Conservation (phyloP, 2,329 filamentous ascomycete genomes). For the Hypomyces perniciosus region DNA sequence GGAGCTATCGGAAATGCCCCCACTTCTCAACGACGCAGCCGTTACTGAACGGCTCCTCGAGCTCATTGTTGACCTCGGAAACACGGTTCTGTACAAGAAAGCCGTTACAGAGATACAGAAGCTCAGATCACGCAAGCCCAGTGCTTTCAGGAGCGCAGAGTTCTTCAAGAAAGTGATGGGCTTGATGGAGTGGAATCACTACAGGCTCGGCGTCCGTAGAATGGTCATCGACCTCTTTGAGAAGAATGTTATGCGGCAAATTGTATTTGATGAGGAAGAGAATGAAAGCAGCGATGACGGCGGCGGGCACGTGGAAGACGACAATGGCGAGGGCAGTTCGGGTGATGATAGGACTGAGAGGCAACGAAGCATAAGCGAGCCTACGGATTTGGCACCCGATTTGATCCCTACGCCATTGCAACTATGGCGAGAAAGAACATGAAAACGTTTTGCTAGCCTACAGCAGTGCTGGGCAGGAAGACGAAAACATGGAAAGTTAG, state of each 20-base stretch:
- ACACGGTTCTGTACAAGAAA: conserved; percentile 86
- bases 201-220: conserved; percentile 76
- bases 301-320: conserved; percentile 54
- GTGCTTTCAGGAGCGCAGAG: conserved; percentile 66
- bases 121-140: conserved; percentile 68
- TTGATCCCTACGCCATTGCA: conserved; percentile 30
- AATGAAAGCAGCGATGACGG: conserved; percentile 55
- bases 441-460: not conserved
- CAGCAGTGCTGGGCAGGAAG: not conserved
- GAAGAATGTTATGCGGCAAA: conserved; percentile 74
- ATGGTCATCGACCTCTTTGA: conserved; percentile 95
- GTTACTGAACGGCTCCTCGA: conserved; percentile 77
- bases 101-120: conserved; percentile 75
- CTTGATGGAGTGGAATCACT: conserved; percentile 83
- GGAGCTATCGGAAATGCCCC: conserved; percentile 35
- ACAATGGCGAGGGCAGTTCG: conserved; percentile 47
- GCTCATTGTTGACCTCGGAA: conserved; percentile 80
- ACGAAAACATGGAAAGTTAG: not conserved
- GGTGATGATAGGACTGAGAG: conserved; percentile 51
- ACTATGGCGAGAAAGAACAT: conserved; percentile 22
- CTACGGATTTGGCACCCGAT: conserved; percentile 28
- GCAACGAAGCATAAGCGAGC: conserved; percentile 48
- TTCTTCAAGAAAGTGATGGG: conserved; percentile 83
- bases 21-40: conserved; percentile 51
- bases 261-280: conserved; percentile 61